Evolutionary conservation across 768 basidiomycete species (phyloP), one percentile per base, ranked within the genome.

Genomic region (Solioccasus polychromus): DNA sequence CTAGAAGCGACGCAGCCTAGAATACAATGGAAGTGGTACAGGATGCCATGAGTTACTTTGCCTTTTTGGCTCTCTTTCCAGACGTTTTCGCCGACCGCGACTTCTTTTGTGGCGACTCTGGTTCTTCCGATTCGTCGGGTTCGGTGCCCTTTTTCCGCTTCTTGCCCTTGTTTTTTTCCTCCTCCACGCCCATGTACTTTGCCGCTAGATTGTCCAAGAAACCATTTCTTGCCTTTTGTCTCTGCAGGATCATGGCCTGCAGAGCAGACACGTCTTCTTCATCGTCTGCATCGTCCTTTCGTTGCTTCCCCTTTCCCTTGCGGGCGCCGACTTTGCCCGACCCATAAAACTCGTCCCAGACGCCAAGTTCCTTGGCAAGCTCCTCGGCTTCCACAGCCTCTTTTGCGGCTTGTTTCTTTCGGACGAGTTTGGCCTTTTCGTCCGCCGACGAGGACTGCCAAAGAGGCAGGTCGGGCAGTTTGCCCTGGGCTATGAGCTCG

Each of bases 291-390:
- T 61, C 65, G 51, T 43, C 53, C 59, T 63, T 43, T 12, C 48
- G 46, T 50, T 67, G 71, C 54, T 80, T 82, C 10, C 68, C 71
- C 35, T 79, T 79, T 12, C 67, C 67, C 64, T 79, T 80, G 52
- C 80, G 74, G 28, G 79, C 70, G 7, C 80, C 78, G 2, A 74
- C 64, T 66, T 85, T 88, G 4, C 87, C 89, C 51, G 73, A 80
- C 5, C 87, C 89, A 59, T 88, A 92, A 57, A 92, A 92, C 55
- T 92, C 90, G 45, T 96, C 92, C 91, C 92, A 94, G 9, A 96
- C 88, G 3, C 92, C 93, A 14, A 97, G 68, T 51, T 91, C 89
- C 54, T 82, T 89, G 5, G 93, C 93, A 32, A 85, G 68, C 17
- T 78, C 73, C 64, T 91, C 93, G 4, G 93, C 93, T 56, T 95